A percentile compares a stretch with the other conserved stretches of the same genome.
Conservation (phyloP, 2,329 filamentous ascomycete species). For the Coccinonectria pachysandricola region DNA sequence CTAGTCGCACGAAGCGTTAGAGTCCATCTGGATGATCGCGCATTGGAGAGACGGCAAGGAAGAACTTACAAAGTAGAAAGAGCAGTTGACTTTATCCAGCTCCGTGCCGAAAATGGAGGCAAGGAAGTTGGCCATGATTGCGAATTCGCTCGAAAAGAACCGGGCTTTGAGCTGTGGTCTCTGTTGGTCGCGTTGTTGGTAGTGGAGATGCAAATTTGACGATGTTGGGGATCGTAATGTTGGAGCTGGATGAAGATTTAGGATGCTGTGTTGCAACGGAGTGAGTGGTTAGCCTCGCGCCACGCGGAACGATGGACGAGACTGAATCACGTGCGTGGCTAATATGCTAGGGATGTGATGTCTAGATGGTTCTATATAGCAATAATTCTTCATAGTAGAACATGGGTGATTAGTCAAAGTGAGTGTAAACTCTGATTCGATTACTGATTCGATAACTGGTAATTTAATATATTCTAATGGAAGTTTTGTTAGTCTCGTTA, state of each 20-base stretch:
- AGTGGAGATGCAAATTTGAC: too few species aligned
- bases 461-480: too few species aligned
- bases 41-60: neutral
- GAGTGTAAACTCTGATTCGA: too few species aligned
- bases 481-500: too few species aligned
- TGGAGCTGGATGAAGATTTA: constrained; percentile 2
- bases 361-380: too few species aligned
- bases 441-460: too few species aligned
- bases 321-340: constrained; percentile 23
- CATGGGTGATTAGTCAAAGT: too few species aligned
- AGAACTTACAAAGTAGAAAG: constrained; percentile 63
- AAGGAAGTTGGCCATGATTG: constrained; percentile 99
- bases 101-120: constrained; percentile 99
- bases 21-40: too few species aligned
- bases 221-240: constrained; percentile 2
- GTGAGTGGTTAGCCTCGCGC: constrained; percentile 15
- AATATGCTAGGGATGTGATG: constrained; percentile 17
- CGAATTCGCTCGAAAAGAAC: too few species aligned
- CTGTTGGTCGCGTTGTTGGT: too few species aligned
- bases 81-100: constrained; percentile 99
- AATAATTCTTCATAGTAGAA: too few species aligned
- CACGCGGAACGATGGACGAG: constrained; percentile 9
- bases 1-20: constrained; percentile 48
- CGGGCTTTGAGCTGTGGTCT: too few species aligned
- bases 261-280: constrained; percentile 6